Evolutionary conservation across 345 rosid species (phyloP), one percentile per base, ranked within the genome.

Genomic region (Conringia planisiliqua): DNA sequence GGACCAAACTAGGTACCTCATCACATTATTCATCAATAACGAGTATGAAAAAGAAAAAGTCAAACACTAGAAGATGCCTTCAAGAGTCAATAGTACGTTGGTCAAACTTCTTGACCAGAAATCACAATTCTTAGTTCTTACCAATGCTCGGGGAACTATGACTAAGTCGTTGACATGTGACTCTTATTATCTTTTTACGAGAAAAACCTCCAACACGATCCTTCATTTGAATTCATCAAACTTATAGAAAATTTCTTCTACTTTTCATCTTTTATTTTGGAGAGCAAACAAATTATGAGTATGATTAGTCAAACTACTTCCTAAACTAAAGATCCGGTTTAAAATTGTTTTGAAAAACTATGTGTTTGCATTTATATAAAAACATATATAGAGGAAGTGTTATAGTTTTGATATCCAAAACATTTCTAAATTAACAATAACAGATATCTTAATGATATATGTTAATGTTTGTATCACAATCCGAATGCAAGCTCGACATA

Each of bases 81-180:
- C 47, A 50, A 51, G 60, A 67, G 71, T 67, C 60, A 35, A 51
- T 22, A 42, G 74, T 46, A 35, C 61, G 30, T 36, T 61, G 68
- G 61, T 71, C 73, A 75, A 68, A 48, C 55, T 4, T 60, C 38
- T 40, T 75, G 79, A 75, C 68, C 43, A 68, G 44, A 68, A 27
- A 74, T 3, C n/a, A 54, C 63, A 72, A 5, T 18, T 50, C 62
- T 52, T 5, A 55, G 5, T 12, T 29, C 29, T 68, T 22, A 51
- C 57, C 42, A 39, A 68, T 60, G 56, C 51, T 42, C 48, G 27
- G 40, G 58, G 72, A 48, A 20, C 44, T 67, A 26, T 38, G 73
- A 75, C 38, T 33, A 67, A 75, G 68, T 75, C 66, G 64, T 73
- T 55, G 65, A 44, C 71, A 39, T 40, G 12, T 56, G 46, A 63